Evolutionary conservation across 1,284 basidiomycete genomes (phyloP).

Genomic region (Trichosporon sp.): DNA sequence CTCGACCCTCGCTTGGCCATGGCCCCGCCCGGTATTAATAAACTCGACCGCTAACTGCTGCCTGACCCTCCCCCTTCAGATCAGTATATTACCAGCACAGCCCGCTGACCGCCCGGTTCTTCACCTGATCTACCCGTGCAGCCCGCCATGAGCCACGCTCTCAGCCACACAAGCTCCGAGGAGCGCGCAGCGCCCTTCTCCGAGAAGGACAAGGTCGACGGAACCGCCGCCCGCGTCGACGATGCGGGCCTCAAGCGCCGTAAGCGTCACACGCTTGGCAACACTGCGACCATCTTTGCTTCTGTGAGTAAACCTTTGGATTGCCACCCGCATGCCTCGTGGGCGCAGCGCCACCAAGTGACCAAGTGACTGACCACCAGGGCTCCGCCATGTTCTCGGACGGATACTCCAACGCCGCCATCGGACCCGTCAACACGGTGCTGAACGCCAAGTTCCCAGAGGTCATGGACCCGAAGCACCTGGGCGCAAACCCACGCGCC

Average conservation of each 20-base stretch:
- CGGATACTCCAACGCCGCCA: constrained; percentile 75
- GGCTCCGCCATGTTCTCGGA: constrained; percentile 85
- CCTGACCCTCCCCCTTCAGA: not conserved
- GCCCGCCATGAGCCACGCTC: not conserved
- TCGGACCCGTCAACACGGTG: constrained; percentile 68
- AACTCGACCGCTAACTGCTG: not conserved
- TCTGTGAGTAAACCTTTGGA: not conserved
- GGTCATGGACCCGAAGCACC: constrained; percentile 7
- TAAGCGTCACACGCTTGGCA: not conserved
- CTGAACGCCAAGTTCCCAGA: constrained; percentile 57
- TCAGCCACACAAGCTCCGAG: not conserved
- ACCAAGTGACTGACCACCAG: constrained; percentile 21
- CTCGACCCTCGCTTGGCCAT: constrained; percentile 2
- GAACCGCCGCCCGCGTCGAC: not conserved
- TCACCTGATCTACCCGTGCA: not conserved
- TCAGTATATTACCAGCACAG: not conserved
- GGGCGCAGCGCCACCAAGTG: too few species aligned
- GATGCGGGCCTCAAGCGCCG: not conserved
- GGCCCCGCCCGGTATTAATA: constrained; percentile 2
- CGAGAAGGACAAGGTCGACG: constrained; percentile 1
- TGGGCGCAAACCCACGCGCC: constrained; percentile 1
- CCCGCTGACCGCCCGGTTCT: not conserved
- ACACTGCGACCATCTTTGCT: constrained; percentile 4
- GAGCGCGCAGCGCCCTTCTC: not conserved
- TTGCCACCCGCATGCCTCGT: too few species aligned